Conservation (phyloP, 2,329 filamentous ascomycete genomes). For the Mollisiaceae sp. region DNA sequence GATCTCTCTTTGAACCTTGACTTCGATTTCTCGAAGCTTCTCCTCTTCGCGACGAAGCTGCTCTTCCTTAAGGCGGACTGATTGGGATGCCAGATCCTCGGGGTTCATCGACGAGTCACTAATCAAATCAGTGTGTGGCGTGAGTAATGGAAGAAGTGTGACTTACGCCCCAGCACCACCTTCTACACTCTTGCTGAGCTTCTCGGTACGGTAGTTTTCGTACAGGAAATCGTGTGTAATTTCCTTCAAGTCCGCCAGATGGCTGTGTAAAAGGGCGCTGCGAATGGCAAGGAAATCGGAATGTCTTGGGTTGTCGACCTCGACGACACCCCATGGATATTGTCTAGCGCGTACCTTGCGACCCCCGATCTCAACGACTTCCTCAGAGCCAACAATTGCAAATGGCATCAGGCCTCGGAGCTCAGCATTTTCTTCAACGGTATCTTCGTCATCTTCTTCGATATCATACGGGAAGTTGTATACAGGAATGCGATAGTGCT, state of each 20-base stretch:
- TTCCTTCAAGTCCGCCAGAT: slow-evolving; percentile 97
- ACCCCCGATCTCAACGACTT: slow-evolving; percentile 91
- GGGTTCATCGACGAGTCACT: slow-evolving; percentile 94
- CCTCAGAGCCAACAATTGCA: slow-evolving; percentile 97
- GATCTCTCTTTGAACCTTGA: slow-evolving; percentile 99
- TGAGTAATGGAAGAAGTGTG: slow-evolving; percentile 42
- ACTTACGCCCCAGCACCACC: slow-evolving; percentile 87
- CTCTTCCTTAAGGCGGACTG: slow-evolving; percentile 98
- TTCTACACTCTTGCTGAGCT: slow-evolving; percentile 99
- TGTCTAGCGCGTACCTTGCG: slow-evolving; percentile 92
- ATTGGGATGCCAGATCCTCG: slow-evolving; percentile 95
- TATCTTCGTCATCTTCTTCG: slow-evolving; percentile 99
- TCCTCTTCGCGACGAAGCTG: slow-evolving; percentile 98
- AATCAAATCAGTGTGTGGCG: slow-evolving; percentile 21
- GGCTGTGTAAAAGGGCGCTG: slow-evolving; percentile 94
- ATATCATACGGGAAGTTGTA: slow-evolving; percentile 99
- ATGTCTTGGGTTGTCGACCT: slow-evolving; percentile 98
- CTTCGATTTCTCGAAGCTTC: slow-evolving; percentile 98
- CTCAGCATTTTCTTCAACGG: slow-evolving; percentile 98
- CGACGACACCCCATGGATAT: slow-evolving; percentile 98
- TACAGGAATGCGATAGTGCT: slow-evolving; percentile 98
- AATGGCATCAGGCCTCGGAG: slow-evolving; percentile 98
- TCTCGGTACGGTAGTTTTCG: slow-evolving; percentile 99
- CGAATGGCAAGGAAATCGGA: slow-evolving; percentile 98
- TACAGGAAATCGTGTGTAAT: slow-evolving; percentile 99